phyloP scores from a whole-genome alignment of 208 protist species.

The Trypanosoma theileri region DNA sequence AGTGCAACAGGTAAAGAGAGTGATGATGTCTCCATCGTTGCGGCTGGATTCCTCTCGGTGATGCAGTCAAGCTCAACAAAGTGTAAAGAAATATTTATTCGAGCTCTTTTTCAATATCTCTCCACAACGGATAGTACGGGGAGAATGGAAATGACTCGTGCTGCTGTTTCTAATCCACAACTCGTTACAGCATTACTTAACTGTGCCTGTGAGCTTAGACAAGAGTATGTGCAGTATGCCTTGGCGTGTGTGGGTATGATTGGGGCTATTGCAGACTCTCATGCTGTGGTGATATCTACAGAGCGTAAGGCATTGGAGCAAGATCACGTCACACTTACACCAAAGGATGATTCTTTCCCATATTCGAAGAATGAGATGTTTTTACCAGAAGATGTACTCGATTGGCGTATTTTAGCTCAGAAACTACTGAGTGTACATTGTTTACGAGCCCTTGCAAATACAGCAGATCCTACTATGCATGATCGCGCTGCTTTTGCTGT shows the following conservation, averaged over 20 bases:
- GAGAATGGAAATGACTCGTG: slow-evolving; percentile 53
- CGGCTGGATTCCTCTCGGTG: slow-evolving; percentile 61
- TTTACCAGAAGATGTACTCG: slow-evolving; percentile 36
- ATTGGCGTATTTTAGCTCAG: slow-evolving; percentile 69
- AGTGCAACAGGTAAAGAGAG: background rate
- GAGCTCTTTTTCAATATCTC: slow-evolving; percentile 68
- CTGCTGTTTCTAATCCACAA: slow-evolving; percentile 39
- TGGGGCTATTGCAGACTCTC: slow-evolving; percentile 48
- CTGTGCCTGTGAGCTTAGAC: slow-evolving; percentile 51
- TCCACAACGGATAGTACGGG: slow-evolving; percentile 27
- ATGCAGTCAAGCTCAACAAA: slow-evolving; percentile 73
- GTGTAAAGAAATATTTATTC: slow-evolving; percentile 76
- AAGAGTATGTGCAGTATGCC: slow-evolving; percentile 55
- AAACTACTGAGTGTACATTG: slow-evolving; percentile 73
- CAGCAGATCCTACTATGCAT: slow-evolving; percentile 74
- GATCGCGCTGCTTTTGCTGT: slow-evolving; percentile 83
- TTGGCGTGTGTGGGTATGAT: slow-evolving; percentile 75
- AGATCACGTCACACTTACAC: background rate
- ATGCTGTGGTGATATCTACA: background rate
- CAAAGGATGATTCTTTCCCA: background rate
- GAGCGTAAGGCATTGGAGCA: background rate
- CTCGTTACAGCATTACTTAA: slow-evolving; percentile 67
- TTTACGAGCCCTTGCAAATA: slow-evolving; percentile 70
- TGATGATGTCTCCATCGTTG: slow-evolving; percentile 27
- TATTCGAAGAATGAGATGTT: slow-evolving; percentile 1